Base-by-base conservation (phyloP, 75 land plant genomes). In the Pinus albicaulis region DNA sequence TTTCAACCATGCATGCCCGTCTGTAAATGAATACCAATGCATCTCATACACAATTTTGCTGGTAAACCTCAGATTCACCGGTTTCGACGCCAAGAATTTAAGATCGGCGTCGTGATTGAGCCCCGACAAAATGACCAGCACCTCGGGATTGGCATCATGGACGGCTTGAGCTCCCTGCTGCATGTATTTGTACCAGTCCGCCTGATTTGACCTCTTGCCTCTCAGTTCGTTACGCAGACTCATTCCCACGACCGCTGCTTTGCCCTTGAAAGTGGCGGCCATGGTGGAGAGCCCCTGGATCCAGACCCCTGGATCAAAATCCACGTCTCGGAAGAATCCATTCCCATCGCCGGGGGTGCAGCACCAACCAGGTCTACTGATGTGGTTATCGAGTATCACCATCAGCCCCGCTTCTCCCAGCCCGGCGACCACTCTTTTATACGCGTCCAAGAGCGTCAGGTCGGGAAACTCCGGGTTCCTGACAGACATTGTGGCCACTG, bases 201-300 rank as follows among this genome's bases (percentile, higher is more conserved):
- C 8, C 23, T 2, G 13, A 69, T 75, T 86, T 57, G 74, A 80
- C 14, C 57, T 41, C 13, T 59, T 70, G 22, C 88, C 86, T 22
- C 88, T 80, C 20, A 83, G 78, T 78, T 86, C 88, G 78, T 86
- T 86, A 16, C 88, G 79, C 24, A 83, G 73, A 76, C 86, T 78
- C 88, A 86, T 77, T 36, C 63, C 88, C 34, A 86, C 88, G 24
- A 86, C 79, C 4, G 62, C 70, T 3, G 78, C 63, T 2, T 15
- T 60, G 14, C 25, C 66, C 16, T 23, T 56, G 73, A 78, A 83
- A 4, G 65, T 23, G 31, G 38, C 6, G 55, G 88, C 88, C 8
- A 83, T 77, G 24, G 55, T 38, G 19, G 34, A 52, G 16, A 86
- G 72, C 16, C 88, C 88, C 20, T 10, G 12, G 23, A 74, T 7